phyloP scores from a whole-genome alignment of 1,284 basidiomycete species.

The Heterobasidion parviporum region DNA sequence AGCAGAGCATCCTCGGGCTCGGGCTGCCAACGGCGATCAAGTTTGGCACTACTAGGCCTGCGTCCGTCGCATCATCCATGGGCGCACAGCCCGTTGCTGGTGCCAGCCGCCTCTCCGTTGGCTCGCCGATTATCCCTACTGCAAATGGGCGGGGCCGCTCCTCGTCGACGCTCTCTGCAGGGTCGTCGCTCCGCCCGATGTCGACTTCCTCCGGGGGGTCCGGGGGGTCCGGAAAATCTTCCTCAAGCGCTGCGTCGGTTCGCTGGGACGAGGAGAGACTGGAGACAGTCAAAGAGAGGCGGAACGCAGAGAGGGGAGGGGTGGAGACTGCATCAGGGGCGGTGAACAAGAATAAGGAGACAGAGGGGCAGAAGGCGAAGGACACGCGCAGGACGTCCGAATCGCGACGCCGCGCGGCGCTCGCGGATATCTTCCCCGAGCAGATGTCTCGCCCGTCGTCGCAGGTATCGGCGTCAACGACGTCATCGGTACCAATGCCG shows the following conservation, averaged over 20 bases:
- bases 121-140: conserved; percentile 27
- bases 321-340: neutral
- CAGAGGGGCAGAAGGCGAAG: conserved; percentile 9
- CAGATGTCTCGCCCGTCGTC: conserved; percentile 9
- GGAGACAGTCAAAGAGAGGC: conserved; percentile 42
- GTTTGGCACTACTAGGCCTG: conserved; percentile 33
- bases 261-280: conserved; percentile 61
- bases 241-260: conserved; percentile 40
- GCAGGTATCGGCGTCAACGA: neutral
- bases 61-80: conserved; percentile 29
- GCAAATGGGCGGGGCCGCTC: conserved; percentile 24
- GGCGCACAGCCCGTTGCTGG: conserved; percentile 4
- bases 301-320: conserved; percentile 35
- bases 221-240: conserved; percentile 28
- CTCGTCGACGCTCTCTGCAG: conserved; percentile 39
- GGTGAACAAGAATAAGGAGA: conserved; percentile 10
- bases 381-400: conserved; percentile 21
- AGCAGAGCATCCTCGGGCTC: conserved; percentile 46
- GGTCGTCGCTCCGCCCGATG: conserved; percentile 49
- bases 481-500: neutral
- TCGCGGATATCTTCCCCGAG: conserved; percentile 26
- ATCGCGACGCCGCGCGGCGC: conserved; percentile 18
- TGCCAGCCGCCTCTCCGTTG: conserved; percentile 35
- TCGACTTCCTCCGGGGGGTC: conserved; percentile 46
- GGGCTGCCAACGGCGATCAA: conserved; percentile 38